These are phyloP conservation scores for Mycena sanguinolenta DNA, from an alignment of 768 basidiomycete genomes.

Conservation along the genomic window DNA sequence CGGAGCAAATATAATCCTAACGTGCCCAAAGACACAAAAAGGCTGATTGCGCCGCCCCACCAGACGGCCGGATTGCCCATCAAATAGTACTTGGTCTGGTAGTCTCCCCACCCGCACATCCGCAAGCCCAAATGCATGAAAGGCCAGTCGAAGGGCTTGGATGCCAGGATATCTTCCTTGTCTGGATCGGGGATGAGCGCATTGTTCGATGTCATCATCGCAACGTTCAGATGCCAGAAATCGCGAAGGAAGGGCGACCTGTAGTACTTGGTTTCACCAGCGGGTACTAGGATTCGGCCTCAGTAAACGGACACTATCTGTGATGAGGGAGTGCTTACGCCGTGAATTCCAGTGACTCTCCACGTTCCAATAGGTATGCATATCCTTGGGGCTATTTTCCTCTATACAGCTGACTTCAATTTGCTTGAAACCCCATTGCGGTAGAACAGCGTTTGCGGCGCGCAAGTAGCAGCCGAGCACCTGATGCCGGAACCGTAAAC, in stretches of 20 bases:
- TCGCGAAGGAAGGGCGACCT: constrained; percentile 94
- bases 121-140: constrained; percentile 89
- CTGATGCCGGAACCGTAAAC: constrained; percentile 86
- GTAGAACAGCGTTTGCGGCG: constrained; percentile 89
- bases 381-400: constrained; percentile 83
- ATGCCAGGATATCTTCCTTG: constrained; percentile 98
- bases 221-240: constrained; percentile 99
- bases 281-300: constrained; percentile 72
- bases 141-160: constrained; percentile 94
- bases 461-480: constrained; percentile 88
- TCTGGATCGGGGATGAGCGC: constrained; percentile 97
- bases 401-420: constrained; percentile 95
- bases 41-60: constrained; percentile 84
- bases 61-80: constrained; percentile 93
- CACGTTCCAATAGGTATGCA: constrained; percentile 97
- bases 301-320: constrained; percentile 4
- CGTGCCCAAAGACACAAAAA: constrained; percentile 66
- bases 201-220: constrained; percentile 99
- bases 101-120: constrained; percentile 97
- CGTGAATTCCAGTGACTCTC: constrained; percentile 98
- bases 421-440: constrained; percentile 99
- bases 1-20: constrained; percentile 83
- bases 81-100: constrained; percentile 92
- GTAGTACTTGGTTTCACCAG: constrained; percentile 87
- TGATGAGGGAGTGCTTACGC: constrained; percentile 65